Conservation (phyloP, 2,329 filamentous ascomycete species). For the Penicillium sp. region DNA sequence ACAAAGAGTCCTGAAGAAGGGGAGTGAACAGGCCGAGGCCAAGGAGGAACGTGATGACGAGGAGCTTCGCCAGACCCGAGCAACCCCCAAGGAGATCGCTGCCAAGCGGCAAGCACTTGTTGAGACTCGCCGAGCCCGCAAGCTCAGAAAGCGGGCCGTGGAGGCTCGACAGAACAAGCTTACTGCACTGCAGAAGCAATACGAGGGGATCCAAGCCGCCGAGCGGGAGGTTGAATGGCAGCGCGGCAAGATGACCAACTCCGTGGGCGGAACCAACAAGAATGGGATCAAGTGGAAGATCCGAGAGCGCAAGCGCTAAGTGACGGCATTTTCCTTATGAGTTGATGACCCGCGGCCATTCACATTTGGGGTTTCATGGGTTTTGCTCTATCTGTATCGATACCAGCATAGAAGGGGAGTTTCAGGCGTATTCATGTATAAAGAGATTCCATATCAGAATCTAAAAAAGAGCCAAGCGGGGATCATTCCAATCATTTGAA, state of each 20-base stretch:
- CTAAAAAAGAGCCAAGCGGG: neutral
- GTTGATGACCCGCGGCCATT: conserved; percentile 20
- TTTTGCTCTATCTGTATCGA: conserved; percentile 15
- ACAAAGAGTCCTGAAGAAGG: conserved; percentile 31
- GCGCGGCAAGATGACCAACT: conserved; percentile 62
- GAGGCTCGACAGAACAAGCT: conserved; percentile 53
- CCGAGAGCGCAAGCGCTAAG: conserved; percentile 60
- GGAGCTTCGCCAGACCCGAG: conserved; percentile 25
- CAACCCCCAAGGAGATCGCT: conserved; percentile 46
- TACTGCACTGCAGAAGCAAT: conserved; percentile 54
- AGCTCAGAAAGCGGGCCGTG: conserved; percentile 51
- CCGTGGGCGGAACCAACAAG: conserved; percentile 63
- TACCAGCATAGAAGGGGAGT: conserved; percentile 24
- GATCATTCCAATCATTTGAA: neutral
- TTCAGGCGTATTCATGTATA: conserved; percentile 2
- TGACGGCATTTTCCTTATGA: conserved; percentile 3
- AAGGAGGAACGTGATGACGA: conserved; percentile 28
- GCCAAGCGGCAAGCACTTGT: conserved; percentile 41
- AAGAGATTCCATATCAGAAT: neutral
- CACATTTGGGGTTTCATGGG: neutral
- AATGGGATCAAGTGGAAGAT: conserved; percentile 66
- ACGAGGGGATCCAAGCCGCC: conserved; percentile 56
- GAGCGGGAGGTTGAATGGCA: conserved; percentile 60
- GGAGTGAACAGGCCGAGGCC: conserved; percentile 20
- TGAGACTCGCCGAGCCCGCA: conserved; percentile 43